A percentile compares a stretch with the other conserved stretches of the same genome.
Conservation (phyloP, 495 filamentous ascomycete species). For the Trichoderma erinaceum region DNA sequence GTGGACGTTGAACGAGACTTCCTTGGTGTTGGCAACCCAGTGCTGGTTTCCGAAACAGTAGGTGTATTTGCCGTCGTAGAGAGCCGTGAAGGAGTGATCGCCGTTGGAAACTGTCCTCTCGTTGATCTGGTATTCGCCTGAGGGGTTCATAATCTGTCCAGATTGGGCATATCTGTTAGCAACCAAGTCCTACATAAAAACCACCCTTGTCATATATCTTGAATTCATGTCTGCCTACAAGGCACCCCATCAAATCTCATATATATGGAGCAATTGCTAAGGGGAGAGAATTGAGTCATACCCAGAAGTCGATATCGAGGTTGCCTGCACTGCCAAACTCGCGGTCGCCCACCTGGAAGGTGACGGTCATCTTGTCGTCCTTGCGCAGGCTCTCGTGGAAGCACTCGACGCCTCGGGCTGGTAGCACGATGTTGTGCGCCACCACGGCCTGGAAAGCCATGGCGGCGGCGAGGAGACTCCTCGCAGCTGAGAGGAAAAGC, state of each 20-base stretch:
- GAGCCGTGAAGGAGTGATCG: constrained; percentile 86
- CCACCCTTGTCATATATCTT: neutral
- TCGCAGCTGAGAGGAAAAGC: constrained; percentile 33
- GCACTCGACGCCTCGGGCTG: constrained; percentile 86
- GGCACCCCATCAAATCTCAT: neutral
- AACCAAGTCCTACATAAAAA: neutral
- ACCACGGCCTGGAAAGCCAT: constrained; percentile 55
- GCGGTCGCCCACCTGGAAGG: constrained; percentile 94
- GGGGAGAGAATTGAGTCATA: constrained; percentile 37
- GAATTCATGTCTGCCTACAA: neutral
- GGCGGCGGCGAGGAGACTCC: constrained; percentile 57
- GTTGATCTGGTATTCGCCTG: constrained; percentile 64
- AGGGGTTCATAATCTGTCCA: constrained; percentile 75
- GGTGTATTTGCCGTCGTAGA: constrained; percentile 76
- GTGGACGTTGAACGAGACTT: constrained; percentile 98
- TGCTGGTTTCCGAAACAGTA: constrained; percentile 99
- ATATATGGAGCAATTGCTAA: neutral
- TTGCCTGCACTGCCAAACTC: constrained; percentile 95
- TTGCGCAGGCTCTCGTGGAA: constrained; percentile 91
- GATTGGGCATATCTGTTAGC: neutral
- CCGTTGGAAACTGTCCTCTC: constrained; percentile 77
- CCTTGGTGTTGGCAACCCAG: constrained; percentile 86
- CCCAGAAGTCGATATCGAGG: constrained; percentile 97
- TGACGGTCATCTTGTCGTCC: constrained; percentile 97
- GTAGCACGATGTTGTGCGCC: constrained; percentile 93